A percentile compares a stretch with the other conserved stretches of the same genome.
These are phyloP conservation scores for Fusarium dimerum DNA, from an alignment of 2,329 filamentous ascomycete species.

Conservation along the genomic window DNA sequence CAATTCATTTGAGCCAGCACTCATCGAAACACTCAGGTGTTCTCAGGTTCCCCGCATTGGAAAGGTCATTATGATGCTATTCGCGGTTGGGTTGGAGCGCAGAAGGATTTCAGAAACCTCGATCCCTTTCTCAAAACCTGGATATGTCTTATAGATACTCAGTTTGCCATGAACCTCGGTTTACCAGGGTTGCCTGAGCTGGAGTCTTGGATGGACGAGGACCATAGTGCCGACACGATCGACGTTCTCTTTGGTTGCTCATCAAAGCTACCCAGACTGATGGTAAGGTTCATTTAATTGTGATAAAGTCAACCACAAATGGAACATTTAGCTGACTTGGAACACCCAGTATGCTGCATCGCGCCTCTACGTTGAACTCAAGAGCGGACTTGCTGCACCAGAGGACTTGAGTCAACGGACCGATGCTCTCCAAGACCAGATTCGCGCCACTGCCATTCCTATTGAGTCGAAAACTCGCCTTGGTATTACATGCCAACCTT, in stretches of 20 bases:
- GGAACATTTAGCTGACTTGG: too few species aligned
- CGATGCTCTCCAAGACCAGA: slow-evolving; percentile 2
- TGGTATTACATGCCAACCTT: slow-evolving; percentile 5
- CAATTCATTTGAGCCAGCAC: too few species aligned
- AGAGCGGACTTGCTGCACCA: not conserved
- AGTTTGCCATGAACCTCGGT: slow-evolving; percentile 6
- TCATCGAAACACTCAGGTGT: slow-evolving; percentile 5
- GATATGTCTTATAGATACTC: slow-evolving; percentile 13
- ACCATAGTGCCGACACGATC: not conserved
- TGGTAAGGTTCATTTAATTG: slow-evolving; percentile 3
- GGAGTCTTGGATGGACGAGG: slow-evolving; percentile 6
- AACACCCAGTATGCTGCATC: slow-evolving; percentile 12
- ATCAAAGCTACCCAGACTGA: slow-evolving; percentile 4
- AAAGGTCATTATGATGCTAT: slow-evolving; percentile 10
- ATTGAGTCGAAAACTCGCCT: too few species aligned
- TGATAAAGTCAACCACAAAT: too few species aligned
- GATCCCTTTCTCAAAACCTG: slow-evolving; percentile 10
- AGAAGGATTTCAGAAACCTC: slow-evolving; percentile 4
- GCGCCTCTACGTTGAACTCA: slow-evolving; percentile 1
- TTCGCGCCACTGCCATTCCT: slow-evolving; percentile 4
- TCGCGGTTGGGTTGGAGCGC: slow-evolving; percentile 8
- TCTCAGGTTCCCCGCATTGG: slow-evolving; percentile 10
- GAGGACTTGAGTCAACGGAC: not conserved
- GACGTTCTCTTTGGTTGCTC: slow-evolving; percentile 13
- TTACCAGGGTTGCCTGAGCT: slow-evolving; percentile 5